Evolutionary conservation across 805 yeast species (phyloP).

Genomic region (Nematodospora valgi): DNA sequence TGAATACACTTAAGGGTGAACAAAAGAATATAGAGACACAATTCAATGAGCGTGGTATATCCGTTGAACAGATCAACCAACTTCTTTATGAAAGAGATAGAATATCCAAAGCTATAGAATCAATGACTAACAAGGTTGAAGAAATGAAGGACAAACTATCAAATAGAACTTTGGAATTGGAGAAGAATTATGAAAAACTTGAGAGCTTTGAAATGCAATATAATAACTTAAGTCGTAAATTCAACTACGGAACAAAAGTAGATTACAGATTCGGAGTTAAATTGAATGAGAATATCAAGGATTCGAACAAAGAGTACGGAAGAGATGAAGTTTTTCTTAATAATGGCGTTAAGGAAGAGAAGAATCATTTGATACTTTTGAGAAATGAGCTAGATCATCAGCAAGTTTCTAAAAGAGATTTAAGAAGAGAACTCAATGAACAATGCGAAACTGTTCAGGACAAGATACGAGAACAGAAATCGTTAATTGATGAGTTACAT

Average conservation of each 20-base stretch:
- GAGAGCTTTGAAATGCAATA: constrained; percentile 53
- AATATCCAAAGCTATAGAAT: constrained; percentile 52
- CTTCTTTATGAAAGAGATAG: constrained; percentile 61
- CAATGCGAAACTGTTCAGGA: constrained; percentile 55
- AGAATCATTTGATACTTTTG: constrained; percentile 29
- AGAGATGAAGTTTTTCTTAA: constrained; percentile 28
- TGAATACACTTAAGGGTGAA: background rate
- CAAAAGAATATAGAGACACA: constrained; percentile 40
- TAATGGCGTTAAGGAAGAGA: constrained; percentile 45
- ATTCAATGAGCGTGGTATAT: constrained; percentile 52
- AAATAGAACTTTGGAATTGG: constrained; percentile 49
- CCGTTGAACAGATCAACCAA: constrained; percentile 60
- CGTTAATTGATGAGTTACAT: constrained; percentile 55
- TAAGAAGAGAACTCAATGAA: constrained; percentile 50
- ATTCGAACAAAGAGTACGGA: constrained; percentile 2
- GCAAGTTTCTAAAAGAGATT: constrained; percentile 52
- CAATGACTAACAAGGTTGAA: constrained; percentile 38
- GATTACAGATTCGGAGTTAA: constrained; percentile 39
- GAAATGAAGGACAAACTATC: constrained; percentile 44
- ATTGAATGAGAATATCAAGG: constrained; percentile 16
- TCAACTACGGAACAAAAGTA: constrained; percentile 12
- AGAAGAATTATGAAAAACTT: constrained; percentile 47
- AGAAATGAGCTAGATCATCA: constrained; percentile 39
- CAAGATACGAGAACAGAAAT: constrained; percentile 52
- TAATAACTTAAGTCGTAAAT: constrained; percentile 50